Percentiles rank a stretch among this genome's conserved stretches.
Conservation (phyloP, 2,329 filamentous ascomycete genomes). For the Ophiocordyceps robertsii region DNA sequence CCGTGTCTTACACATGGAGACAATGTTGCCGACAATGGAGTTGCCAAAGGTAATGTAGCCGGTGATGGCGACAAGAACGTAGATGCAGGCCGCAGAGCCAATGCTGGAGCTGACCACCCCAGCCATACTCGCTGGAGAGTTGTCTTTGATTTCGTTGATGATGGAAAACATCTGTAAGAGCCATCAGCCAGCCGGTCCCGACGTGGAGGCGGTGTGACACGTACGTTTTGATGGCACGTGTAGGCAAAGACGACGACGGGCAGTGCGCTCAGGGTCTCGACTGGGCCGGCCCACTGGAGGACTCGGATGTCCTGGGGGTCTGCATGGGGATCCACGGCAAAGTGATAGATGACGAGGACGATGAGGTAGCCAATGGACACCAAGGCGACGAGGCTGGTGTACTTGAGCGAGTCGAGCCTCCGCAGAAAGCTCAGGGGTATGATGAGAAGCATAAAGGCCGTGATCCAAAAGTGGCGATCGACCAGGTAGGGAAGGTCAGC, state of each 20-base stretch:
- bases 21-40: conserved; percentile 80
- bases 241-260: conserved; percentile 99
- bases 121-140: conserved; percentile 60
- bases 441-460: conserved; percentile 90
- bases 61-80: conserved; percentile 84
- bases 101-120: conserved; percentile 73
- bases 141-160: conserved; percentile 83
- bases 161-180: conserved; percentile 84
- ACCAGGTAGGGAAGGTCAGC: conserved; percentile 57
- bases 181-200: not conserved
- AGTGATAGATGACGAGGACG: conserved; percentile 86
- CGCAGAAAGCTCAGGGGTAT: conserved; percentile 90
- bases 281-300: conserved; percentile 64
- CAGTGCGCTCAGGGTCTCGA: conserved; percentile 70
- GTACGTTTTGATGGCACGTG: conserved; percentile 93
- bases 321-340: conserved; percentile 62
- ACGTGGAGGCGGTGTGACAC: conserved; percentile 10
- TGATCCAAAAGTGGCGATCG: conserved; percentile 94
- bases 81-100: conserved; percentile 74
- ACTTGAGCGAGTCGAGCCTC: conserved; percentile 88
- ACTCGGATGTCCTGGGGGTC: conserved; percentile 63
- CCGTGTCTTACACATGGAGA: conserved; percentile 63
- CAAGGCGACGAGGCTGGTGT: conserved; percentile 84
- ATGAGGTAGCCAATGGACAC: conserved; percentile 92
- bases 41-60: conserved; percentile 94